phyloP scores from a whole-genome alignment of 768 basidiomycete genomes.

The Lactifluus volemus region DNA sequence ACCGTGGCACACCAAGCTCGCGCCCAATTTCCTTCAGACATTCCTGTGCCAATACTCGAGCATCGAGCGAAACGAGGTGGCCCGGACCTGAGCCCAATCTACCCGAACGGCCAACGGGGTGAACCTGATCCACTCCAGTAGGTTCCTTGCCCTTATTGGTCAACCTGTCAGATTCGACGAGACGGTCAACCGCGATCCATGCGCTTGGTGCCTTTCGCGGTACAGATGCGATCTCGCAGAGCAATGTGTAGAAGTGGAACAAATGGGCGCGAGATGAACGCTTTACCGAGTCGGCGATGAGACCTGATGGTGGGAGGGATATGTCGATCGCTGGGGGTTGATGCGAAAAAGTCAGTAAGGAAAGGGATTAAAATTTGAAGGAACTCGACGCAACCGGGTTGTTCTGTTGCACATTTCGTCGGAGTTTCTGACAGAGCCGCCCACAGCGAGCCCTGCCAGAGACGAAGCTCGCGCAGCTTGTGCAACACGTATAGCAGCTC shows the following conservation, averaged over 20 bases:
- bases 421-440: constrained; percentile 64
- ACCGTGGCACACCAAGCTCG: constrained; percentile 53
- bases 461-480: constrained; percentile 60
- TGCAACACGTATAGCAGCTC: constrained; percentile 79
- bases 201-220: constrained; percentile 58
- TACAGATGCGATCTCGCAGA: constrained; percentile 74
- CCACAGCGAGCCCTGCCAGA: constrained; percentile 74
- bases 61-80: constrained; percentile 45
- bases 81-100: neutral
- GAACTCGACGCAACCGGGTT: constrained; percentile 39
- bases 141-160: neutral
- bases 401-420: constrained; percentile 41
- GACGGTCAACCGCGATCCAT: constrained; percentile 40
- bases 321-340: constrained; percentile 31
- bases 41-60: constrained; percentile 53
- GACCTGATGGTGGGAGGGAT: constrained; percentile 38
- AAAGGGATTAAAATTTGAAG: neutral
- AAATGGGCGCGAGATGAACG: constrained; percentile 76
- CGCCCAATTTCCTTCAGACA: constrained; percentile 63
- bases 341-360: neutral
- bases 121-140: neutral
- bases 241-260: constrained; percentile 75
- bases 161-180: constrained; percentile 1
- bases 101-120: neutral
- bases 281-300: constrained; percentile 63